These are phyloP conservation scores for Xerocomellus chrysenteron DNA, from an alignment of 768 basidiomycete species.

Conservation along the genomic window DNA sequence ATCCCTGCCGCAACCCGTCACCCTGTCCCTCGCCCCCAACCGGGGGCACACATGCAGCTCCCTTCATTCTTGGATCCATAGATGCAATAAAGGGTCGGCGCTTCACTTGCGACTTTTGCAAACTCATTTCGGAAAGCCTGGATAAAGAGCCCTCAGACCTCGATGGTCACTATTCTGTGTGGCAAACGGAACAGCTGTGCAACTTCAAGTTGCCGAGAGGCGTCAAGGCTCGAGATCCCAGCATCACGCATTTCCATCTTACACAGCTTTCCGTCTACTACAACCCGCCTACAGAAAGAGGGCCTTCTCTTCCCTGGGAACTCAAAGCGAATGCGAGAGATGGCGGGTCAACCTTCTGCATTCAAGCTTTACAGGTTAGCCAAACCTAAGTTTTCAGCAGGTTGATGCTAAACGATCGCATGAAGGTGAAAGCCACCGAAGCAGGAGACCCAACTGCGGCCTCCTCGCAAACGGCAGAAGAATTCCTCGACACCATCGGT, in stretches of 20 bases:
- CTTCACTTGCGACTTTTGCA: constrained; percentile 10
- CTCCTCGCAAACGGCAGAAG: neutral
- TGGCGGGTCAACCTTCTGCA: neutral
- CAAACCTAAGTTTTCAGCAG: fast-evolving
- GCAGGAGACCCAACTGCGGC: neutral
- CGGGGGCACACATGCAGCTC: no score
- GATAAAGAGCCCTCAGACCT: constrained; percentile 9
- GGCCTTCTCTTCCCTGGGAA: constrained; percentile 14
- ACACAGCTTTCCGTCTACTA: neutral
- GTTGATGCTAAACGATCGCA: neutral
- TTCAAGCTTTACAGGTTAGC: constrained; percentile 11
- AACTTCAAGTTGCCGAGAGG: constrained; percentile 1
- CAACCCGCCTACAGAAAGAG: neutral
- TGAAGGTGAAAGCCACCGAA: neutral
- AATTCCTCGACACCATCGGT: constrained; percentile 3
- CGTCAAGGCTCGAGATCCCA: constrained; percentile 1
- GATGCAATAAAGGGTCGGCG: constrained; percentile 14
- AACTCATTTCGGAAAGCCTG: constrained; percentile 10
- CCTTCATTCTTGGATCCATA: constrained; percentile 7
- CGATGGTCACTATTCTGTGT: constrained; percentile 1
- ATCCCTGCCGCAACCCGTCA: neutral
- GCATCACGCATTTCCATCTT: constrained; percentile 15
- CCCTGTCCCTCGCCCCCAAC: constrained; percentile 5
- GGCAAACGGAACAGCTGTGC: neutral
- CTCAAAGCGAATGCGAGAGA: neutral